Conservation (phyloP, 352 stramenopile genomes). For the Pythium folliculosum region DNA sequence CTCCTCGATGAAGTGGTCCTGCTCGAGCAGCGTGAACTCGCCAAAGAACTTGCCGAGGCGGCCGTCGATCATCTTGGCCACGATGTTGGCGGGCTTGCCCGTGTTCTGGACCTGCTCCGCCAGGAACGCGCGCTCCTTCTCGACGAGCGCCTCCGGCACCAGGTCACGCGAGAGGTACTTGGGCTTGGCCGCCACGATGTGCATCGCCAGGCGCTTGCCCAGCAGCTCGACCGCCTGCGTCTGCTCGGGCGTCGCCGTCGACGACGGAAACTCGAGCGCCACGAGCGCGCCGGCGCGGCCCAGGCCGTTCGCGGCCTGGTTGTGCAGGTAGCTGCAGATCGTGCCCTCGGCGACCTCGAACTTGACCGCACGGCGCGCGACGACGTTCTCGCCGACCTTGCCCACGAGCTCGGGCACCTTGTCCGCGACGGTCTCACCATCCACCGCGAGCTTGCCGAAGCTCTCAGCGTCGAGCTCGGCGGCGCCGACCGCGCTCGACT, state of each 20-base stretch:
- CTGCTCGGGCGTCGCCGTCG: conserved; percentile 49
- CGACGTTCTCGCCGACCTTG: conserved; percentile 88
- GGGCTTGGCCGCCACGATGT: conserved; percentile 94
- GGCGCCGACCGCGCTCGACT: conserved; percentile 25
- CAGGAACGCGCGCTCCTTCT: conserved; percentile 92
- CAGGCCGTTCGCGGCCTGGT: conserved; percentile 60
- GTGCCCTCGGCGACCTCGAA: conserved; percentile 66
- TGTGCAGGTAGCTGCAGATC: conserved; percentile 89
- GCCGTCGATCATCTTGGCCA: conserved; percentile 95
- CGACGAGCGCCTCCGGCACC: conserved; percentile 83
- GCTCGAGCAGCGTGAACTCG: conserved; percentile 91
- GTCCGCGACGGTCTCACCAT: conserved; percentile 64
- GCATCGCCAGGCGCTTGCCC: conserved; percentile 95
- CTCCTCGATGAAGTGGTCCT: conserved; percentile 95
- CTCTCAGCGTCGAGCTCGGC: conserved; percentile 41
- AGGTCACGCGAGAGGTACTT: conserved; percentile 88
- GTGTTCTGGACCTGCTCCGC: conserved; percentile 86
- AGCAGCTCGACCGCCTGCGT: conserved; percentile 63
- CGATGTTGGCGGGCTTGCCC: conserved; percentile 89
- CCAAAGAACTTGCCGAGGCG: conserved; percentile 94
- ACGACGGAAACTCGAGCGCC: conserved; percentile 75
- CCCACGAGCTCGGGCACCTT: conserved; percentile 79
- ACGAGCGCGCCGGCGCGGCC: conserved; percentile 90
- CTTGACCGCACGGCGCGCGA: conserved; percentile 70
- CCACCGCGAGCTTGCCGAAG: conserved; percentile 48